Percentiles rank a stretch among this genome's conserved stretches.
These are phyloP conservation scores for Boletales sp. DNA, from an alignment of 768 basidiomycete species.

Conservation along the genomic window DNA sequence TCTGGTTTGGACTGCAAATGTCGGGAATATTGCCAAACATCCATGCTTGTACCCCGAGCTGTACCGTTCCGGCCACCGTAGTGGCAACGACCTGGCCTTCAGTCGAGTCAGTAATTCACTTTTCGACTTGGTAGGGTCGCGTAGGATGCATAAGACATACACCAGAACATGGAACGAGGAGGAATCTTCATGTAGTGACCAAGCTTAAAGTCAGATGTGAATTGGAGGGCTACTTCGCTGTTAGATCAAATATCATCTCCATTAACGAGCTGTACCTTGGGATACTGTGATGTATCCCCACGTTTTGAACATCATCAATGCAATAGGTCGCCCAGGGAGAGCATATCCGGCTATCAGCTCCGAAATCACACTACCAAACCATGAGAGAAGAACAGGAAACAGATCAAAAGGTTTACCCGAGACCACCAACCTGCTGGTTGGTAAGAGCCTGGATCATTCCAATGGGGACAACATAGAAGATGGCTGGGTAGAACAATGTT, in stretches of 20 bases:
- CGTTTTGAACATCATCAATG: conserved; percentile 80
- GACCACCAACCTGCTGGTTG: conserved; percentile 63
- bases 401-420: too few species aligned
- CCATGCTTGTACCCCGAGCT: conserved; percentile 67
- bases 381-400: too few species aligned
- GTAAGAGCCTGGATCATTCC: conserved; percentile 57
- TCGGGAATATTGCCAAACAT: conserved; percentile 41
- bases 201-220: conserved; percentile 71
- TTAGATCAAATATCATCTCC: not conserved
- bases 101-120: not conserved
- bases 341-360: conserved; percentile 64
- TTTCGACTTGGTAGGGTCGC: too few species aligned
- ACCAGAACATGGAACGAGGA: conserved; percentile 64
- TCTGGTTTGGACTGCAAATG: conserved; percentile 28
- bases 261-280: conserved; percentile 26
- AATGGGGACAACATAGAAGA: conserved; percentile 71
- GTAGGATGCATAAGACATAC: conserved; percentile 9
- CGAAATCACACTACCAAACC: conserved; percentile 9
- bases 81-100: conserved; percentile 58
- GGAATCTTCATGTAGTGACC: conserved; percentile 75
- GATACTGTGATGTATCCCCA: conserved; percentile 68
- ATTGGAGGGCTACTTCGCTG: conserved; percentile 45
- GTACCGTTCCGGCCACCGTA: conserved; percentile 59
- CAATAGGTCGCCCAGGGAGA: conserved; percentile 62
- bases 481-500: conserved; percentile 21